Conservation (phyloP, 2,329 filamentous ascomycete species). For the Didymella arachidicola region DNA sequence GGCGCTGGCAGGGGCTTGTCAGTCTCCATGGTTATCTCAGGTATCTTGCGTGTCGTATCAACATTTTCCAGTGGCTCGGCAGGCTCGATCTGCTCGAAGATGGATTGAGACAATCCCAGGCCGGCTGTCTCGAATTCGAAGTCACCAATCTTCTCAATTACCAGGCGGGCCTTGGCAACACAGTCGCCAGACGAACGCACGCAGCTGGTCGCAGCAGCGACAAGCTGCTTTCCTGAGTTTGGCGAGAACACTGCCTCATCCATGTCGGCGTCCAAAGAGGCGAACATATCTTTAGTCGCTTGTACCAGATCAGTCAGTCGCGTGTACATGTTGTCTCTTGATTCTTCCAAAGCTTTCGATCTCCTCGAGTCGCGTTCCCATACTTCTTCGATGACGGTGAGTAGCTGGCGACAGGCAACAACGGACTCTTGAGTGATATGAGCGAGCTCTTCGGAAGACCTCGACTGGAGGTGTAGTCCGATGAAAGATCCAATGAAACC, state of each 20-base stretch:
- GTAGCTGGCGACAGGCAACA: constrained; percentile 77
- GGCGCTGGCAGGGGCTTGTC: constrained; percentile 51
- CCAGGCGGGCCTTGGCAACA: constrained; percentile 81
- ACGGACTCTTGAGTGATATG: constrained; percentile 84
- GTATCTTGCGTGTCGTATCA: constrained; percentile 19
- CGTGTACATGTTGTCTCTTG: constrained; percentile 79
- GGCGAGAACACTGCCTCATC: constrained; percentile 81
- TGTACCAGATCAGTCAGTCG: constrained; percentile 81
- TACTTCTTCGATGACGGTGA: constrained; percentile 82
- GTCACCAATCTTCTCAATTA: constrained; percentile 88
- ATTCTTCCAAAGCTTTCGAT: constrained; percentile 70
- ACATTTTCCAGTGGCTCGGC: constrained; percentile 22
- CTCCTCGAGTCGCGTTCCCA: constrained; percentile 77
- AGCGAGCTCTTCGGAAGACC: constrained; percentile 83
- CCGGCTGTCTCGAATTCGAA: constrained; percentile 72
- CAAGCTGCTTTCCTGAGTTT: constrained; percentile 76
- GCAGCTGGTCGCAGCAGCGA: constrained; percentile 82
- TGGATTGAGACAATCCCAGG: constrained; percentile 52
- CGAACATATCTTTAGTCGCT: constrained; percentile 81
- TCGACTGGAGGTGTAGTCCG: constrained; percentile 90
- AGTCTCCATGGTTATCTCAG: constrained; percentile 35
- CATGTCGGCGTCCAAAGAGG: constrained; percentile 70
- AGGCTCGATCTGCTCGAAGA: constrained; percentile 40
- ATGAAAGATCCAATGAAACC: constrained; percentile 94
- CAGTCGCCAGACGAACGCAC: constrained; percentile 92